Evolutionary conservation across 2,329 filamentous ascomycete species (phyloP), one percentile per base, ranked within the genome.

Genomic region (Trichophyton benhamiae): DNA sequence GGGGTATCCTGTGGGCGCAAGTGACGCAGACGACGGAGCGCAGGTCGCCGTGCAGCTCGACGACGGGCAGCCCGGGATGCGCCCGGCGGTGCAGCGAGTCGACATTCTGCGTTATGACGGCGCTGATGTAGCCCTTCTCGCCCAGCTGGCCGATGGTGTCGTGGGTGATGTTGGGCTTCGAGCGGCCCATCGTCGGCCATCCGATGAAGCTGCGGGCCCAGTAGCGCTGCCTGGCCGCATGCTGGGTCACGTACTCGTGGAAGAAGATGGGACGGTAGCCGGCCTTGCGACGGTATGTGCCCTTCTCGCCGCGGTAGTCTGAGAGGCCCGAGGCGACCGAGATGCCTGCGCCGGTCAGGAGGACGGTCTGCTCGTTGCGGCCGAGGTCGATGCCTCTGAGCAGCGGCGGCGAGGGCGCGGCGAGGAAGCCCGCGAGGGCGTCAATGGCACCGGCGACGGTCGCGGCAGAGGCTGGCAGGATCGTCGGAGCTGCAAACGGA

Each of bases 141-240:
- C 84, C 88, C 41, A 97, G 77, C 65, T 87, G 81, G 59, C 83
- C 80, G 61, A 97, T 82, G 1, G 91, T 90, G 71, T 83, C 80
- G 75, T 99, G 94, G 1, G 85, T 86, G 2, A 78, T 76, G 70
- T 97, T 97, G 11, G 92, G 91, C 62, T 77, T 78, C n/a, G 90
- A 89, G 64, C 84, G 86, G 69, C 87, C 78, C 66, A 97, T 77
- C 52, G 84, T 90, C 3, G 89, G 86, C 91, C 91, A 97, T 42
- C 94, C 94, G 20, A 99, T 77, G 73, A 95, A 99, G 70, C 89
- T 95, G 57, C 94, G 79, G 0, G 94, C 92, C 94, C 94, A 99
- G 72, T 99, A 99, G 64, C 94, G 80, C 74, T 96, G 94, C 66
- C 94, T 80, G 11, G 88, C 85, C 72, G 91, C 89, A 74, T 97